Percentiles rank a stretch among this genome's conserved stretches.
Conservation (phyloP, 331 rosid species). For the Quercus phellos region DNA sequence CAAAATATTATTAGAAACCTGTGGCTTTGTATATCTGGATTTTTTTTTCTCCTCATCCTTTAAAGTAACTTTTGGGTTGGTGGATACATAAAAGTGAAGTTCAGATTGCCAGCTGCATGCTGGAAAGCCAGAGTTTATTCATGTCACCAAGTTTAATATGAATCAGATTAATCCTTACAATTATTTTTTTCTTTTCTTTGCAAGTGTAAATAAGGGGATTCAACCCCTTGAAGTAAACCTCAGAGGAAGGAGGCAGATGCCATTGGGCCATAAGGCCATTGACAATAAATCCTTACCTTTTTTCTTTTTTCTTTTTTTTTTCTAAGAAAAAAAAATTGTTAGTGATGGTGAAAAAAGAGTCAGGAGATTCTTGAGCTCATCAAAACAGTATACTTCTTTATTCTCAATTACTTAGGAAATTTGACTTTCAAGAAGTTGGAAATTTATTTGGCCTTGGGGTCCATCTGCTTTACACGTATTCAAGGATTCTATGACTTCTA, state of each 20-base stretch:
- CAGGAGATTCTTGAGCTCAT: neutral
- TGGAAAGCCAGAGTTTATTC: neutral
- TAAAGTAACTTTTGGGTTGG: neutral
- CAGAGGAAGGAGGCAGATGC: too few species aligned
- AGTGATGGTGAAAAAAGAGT: neutral
- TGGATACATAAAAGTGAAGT: neutral
- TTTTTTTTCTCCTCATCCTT: neutral
- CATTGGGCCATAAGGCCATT: too few species aligned
- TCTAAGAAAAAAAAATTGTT: too few species aligned
- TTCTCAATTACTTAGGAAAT: neutral
- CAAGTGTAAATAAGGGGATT: too few species aligned
- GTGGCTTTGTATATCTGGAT: neutral
- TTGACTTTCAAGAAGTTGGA: neutral
- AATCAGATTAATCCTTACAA: neutral
- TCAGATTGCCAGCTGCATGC: neutral
- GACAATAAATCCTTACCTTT: too few species aligned
- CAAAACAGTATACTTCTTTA: neutral
- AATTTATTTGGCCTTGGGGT: too few species aligned
- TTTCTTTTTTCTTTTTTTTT: too few species aligned
- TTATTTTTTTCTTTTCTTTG: too few species aligned
- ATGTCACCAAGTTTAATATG: neutral
- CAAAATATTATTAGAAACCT: neutral
- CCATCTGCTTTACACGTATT: neutral
- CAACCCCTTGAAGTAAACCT: too few species aligned
- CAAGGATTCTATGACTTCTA: neutral